Percentiles rank a stretch among this genome's conserved stretches.
These are phyloP conservation scores for Parascedosporium putredinis DNA, from an alignment of 2,329 filamentous ascomycete genomes.

Conservation along the genomic window DNA sequence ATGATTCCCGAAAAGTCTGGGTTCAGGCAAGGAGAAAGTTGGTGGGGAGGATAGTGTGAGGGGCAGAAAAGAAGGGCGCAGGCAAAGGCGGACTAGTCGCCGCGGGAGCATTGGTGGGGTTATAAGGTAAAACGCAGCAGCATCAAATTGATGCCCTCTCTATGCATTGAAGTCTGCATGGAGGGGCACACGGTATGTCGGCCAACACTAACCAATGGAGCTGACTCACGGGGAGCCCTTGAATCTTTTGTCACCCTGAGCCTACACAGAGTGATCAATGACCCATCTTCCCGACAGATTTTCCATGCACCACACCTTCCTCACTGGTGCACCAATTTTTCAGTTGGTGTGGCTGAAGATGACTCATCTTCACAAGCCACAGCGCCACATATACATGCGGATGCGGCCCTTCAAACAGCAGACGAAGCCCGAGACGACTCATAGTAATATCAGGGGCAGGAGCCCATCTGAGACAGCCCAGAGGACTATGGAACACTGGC, in stretches of 20 bases:
- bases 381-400: neutral
- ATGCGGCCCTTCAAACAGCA: no score
- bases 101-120: slow-evolving; percentile 7
- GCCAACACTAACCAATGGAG: slow-evolving; percentile 2
- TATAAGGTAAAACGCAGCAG: slow-evolving; percentile 5
- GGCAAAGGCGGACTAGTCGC: slow-evolving; percentile 8
- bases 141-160: slow-evolving; percentile 3
- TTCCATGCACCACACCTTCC: neutral
- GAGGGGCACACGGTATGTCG: slow-evolving; percentile 5
- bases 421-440: no score
- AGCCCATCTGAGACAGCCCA: no score
- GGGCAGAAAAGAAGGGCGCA: slow-evolving; percentile 9
- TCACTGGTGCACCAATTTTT: neutral
- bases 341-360: neutral
- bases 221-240: slow-evolving; percentile 4
- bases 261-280: neutral
- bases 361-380: neutral
- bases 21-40: neutral
- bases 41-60: slow-evolving; percentile 3
- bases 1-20: slow-evolving; percentile 2
- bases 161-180: slow-evolving; percentile 6
- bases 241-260: neutral
- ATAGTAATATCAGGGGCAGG: no score
- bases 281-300: slow-evolving; percentile 4
- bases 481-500: no score